Evolutionary conservation across 768 basidiomycete species (phyloP), one percentile per base, ranked within the genome.

Genomic region (Rhizopogon roseolus): DNA sequence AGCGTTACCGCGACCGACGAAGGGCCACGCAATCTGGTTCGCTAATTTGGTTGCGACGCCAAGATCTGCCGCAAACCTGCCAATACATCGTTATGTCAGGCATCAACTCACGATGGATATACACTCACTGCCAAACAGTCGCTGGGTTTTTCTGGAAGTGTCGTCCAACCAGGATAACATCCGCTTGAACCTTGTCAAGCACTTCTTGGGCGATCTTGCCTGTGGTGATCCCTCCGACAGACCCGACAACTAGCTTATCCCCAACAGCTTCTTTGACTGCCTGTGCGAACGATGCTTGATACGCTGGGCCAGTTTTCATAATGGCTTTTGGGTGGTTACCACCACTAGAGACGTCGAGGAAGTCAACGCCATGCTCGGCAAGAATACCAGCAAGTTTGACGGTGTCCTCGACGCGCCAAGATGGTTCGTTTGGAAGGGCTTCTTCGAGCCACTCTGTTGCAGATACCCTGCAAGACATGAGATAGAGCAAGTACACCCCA

Each of bases 361-460:
- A 71, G 65, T 92, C 90, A 49, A 92, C 78, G 5, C 88, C 88
- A 41, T 81, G 76, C 13, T 80, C 75, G n/a, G 73, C 73, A 11
- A 92, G 76, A 56, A 84, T 76, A 14, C 73, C 70, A 2, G 83
- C 79, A 25, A 91, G 71, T 29, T 76, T 71, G 25, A 79, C 80
- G 2, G 84, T 87, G 63, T 92, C 90, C 63, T 86, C 80, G 0
- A 79, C 58, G 14, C 78, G 76, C 88, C 90, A 90, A 6, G 80
- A 81, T 10, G 78, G 76, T 57, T 86, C 81, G 53, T 85, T 69
- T 0, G 81, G 80, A 2, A 78, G 67, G 6, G 73, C 70, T 53
- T 80, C 74, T 57, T 84, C 82, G 13, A 88, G 69, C 84, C 87
- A 88, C 54, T 91, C 91, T 0, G 82, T 85, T 1, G 81, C 91